Evolutionary conservation across 345 rosid genomes (phyloP), one percentile per base, ranked within the genome.

Genomic region (Bruguiera parviflora): DNA sequence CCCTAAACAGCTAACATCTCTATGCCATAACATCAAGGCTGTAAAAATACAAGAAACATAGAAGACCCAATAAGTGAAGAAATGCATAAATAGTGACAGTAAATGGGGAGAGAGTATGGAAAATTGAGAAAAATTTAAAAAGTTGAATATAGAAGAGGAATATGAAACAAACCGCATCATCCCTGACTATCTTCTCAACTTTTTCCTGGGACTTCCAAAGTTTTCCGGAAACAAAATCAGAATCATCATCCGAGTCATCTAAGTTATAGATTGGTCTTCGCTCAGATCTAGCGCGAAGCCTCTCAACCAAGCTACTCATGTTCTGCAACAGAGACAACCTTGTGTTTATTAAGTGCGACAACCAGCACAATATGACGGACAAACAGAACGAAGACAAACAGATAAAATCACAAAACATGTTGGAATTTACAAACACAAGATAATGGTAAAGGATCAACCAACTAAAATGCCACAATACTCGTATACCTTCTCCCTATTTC

Each of bases 251-350:
- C 10, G 97, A 96, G 32, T 96, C 99, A 78, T 96, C 98, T 18
- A 96, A 60, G 79, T 83, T 88, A 74, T 95, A 95, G 73, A 92
- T 53, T 29, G 99, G 99, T 79, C 69, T 96, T 72, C 91, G 82
- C 63, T 90, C 96, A 53, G 98, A 85, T 78, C 99, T 75, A 56
- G 80, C 84, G 21, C 99, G 94, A 19, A 96, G 91, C 89, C 98
- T 84, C 86, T 96, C 99, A 31, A 85, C 97, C 78, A 96, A 84
- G 84, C 99, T 96, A 83, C 96, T 96, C 99, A 96, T 96, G 47
- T 82, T 84, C 94, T 89, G 87, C 82, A 79, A 76, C 67, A 71
- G 15, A 64, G 65, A 62, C 13, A 67, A 72, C 65, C 59, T 28
- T 51, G 11, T 19, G 18, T 27, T 55, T 28, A 58, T 27, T 52